Evolutionary conservation across 768 basidiomycete species (phyloP).

Genomic region (Paxillus involutus): DNA sequence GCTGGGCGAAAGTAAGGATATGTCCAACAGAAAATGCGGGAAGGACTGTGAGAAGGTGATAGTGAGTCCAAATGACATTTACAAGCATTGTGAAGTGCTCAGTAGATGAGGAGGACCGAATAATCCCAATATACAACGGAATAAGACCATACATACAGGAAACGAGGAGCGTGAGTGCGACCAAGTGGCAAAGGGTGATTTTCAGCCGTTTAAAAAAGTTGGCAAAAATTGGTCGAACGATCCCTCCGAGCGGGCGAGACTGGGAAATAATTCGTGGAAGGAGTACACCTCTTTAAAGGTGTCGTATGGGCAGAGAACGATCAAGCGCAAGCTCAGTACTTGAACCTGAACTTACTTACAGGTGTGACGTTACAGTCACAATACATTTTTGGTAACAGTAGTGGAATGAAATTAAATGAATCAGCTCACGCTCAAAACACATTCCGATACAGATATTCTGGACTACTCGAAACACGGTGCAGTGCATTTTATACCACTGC

Average conservation of each 20-base stretch:
- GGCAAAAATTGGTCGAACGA: conserved; percentile 8
- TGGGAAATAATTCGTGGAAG: conserved; percentile 8
- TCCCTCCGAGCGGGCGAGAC: conserved; percentile 4
- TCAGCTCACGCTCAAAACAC: not conserved
- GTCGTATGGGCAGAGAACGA: conserved; percentile 26
- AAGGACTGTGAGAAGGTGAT: not conserved
- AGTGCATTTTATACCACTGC: too few species aligned
- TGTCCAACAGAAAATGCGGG: conserved; percentile 17
- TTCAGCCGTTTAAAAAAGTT: conserved; percentile 7
- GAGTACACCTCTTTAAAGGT: conserved; percentile 9
- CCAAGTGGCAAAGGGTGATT: conserved; percentile 1
- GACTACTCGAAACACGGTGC: too few species aligned
- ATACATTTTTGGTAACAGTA: conserved; percentile 11
- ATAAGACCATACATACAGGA: conserved; percentile 14
- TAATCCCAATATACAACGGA: conserved; percentile 6
- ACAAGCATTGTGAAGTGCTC: conserved; percentile 1
- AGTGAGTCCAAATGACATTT: conserved; percentile 7
- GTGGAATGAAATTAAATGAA: not conserved
- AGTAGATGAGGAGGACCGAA: conserved; percentile 3
- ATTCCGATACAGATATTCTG: too few species aligned
- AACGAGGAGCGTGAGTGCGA: conserved; percentile 1
- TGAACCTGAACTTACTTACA: conserved; percentile 36
- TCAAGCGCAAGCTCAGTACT: conserved; percentile 17
- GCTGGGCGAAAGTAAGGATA: conserved; percentile 7
- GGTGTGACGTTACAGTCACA: conserved; percentile 37